Conservation (phyloP, 352 stramenopile species). For the Phytopythium cucurbitacearum region DNA sequence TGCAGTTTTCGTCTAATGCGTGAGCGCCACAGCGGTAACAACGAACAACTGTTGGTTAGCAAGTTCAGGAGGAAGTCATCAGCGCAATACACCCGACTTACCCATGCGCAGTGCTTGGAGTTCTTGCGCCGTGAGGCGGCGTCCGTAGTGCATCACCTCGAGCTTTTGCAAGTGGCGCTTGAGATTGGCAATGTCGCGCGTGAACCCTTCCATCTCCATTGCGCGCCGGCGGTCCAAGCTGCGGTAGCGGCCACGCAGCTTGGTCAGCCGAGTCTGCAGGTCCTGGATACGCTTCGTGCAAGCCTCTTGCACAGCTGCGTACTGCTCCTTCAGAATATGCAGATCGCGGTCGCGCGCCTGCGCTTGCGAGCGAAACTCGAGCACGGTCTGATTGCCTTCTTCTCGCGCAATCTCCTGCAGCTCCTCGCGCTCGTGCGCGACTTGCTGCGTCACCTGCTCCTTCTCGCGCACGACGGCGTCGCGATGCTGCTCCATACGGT, state of each 20-base stretch:
- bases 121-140: constrained; percentile 36
- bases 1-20: constrained; percentile 40
- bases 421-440: constrained; percentile 36
- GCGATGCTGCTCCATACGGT: constrained; percentile 33
- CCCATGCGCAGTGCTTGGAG: constrained; percentile 39
- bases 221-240: constrained; percentile 59
- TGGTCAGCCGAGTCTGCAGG: constrained; percentile 61
- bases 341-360: constrained; percentile 61
- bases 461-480: constrained; percentile 36
- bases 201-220: constrained; percentile 86
- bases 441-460: constrained; percentile 30
- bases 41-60: not conserved
- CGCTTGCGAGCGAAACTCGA: constrained; percentile 55
- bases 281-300: constrained; percentile 68
- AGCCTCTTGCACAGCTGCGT: constrained; percentile 64
- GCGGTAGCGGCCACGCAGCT: constrained; percentile 50
- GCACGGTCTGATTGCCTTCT: constrained; percentile 47
- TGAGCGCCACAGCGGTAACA: not conserved
- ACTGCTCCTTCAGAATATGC: constrained; percentile 73
- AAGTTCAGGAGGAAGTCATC: not conserved
- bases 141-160: constrained; percentile 65
- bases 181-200: constrained; percentile 49
- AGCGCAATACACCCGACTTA: constrained; percentile 7
- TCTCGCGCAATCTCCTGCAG: constrained; percentile 42
- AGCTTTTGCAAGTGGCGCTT: constrained; percentile 70